These are phyloP conservation scores for Lodderomyces metapsilosis DNA, from an alignment of 1,139 yeast genomes.

Conservation along the genomic window DNA sequence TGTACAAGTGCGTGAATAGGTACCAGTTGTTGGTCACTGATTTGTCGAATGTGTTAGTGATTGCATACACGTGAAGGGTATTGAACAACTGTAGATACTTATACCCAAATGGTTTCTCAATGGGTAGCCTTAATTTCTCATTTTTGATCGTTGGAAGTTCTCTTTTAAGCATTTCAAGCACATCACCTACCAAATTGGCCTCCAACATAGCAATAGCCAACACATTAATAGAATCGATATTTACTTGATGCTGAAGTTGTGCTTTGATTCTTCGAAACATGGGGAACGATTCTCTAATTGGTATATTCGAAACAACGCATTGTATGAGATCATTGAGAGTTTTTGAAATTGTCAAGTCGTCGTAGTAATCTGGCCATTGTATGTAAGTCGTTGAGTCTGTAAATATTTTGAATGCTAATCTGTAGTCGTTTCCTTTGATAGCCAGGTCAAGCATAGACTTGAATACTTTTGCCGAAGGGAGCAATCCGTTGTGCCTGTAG, in stretches of 20 bases:
- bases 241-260: slow-evolving; percentile 31
- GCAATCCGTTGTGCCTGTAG: slow-evolving; percentile 1
- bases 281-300: slow-evolving; percentile 28
- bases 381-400: slow-evolving; percentile 13
- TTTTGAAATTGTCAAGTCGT: slow-evolving; percentile 28
- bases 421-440: slow-evolving; percentile 19
- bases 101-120: slow-evolving; percentile 24
- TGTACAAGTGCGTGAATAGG: slow-evolving; percentile 58
- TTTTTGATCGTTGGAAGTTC: slow-evolving; percentile 55
- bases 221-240: slow-evolving; percentile 44
- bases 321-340: slow-evolving; percentile 37
- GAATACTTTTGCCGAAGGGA: slow-evolving; percentile 13
- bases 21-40: slow-evolving; percentile 59
- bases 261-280: slow-evolving; percentile 38
- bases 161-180: slow-evolving; percentile 55
- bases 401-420: slow-evolving; percentile 29
- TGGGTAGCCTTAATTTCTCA: slow-evolving; percentile 29
- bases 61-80: slow-evolving; percentile 46
- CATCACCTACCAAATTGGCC: slow-evolving; percentile 54
- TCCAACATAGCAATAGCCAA: slow-evolving; percentile 47
- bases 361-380: slow-evolving; percentile 29
- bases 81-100: slow-evolving; percentile 35
- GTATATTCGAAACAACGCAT: slow-evolving; percentile 19
- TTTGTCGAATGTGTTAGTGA: slow-evolving; percentile 39
- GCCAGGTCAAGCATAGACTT: slow-evolving; percentile 27